Base-by-base conservation (phyloP, 352 stramenopile species). In the Blastocystis hominis region DNA sequence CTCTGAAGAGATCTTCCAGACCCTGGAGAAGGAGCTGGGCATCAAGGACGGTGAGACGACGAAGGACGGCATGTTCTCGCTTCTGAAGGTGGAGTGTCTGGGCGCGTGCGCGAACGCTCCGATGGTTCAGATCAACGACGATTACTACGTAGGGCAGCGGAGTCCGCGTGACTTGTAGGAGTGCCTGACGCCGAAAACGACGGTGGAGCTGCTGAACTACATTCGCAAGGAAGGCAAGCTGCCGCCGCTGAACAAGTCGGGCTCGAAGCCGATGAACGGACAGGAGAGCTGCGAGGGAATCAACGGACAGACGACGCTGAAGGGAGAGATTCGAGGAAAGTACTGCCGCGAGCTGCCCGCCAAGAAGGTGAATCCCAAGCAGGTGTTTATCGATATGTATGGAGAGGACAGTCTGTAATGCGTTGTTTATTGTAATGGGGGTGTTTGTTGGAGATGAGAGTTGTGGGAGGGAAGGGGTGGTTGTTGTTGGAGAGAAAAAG, bases 91-190 rank as follows among this genome's bases (percentile, higher is more conserved):
- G 34, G 97, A 99, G 89, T 99, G 97, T 91, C 93, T 99, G 47
- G 97, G 97, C 69, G 95, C 96, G 5, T 99, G 97, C 92, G 93
- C 97, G 3, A 99, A 99, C 92, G 97, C 97, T 7, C 97, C 97
- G 70, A 99, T 99, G 97, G 92, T 99, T 64, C 96, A 99, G 93
- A 95, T 99, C 89, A 98, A 98, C 91, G 95, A 98, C 91, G 96
- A 98, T 91, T 98, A 98, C 59, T 84, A 66, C 34, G 72, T 84
- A 84, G 13, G 17, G 84, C 94, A 95, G 89, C 90, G 92, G 77
- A 80, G 88, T 91, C 3, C 3, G n/a, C 2, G 34, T 24, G 68
- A 75, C 87, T 89, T 89, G 86, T 94, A 97, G 91, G 96, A 99
- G 90, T 98, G 97, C 91, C 92, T 99, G 91, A 98, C 95, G 44